Percentiles rank a stretch among this genome's conserved stretches.
These are phyloP conservation scores for Rhodotorula mucilaginosa DNA, from an alignment of 1,284 basidiomycete genomes.

Conservation along the genomic window DNA sequence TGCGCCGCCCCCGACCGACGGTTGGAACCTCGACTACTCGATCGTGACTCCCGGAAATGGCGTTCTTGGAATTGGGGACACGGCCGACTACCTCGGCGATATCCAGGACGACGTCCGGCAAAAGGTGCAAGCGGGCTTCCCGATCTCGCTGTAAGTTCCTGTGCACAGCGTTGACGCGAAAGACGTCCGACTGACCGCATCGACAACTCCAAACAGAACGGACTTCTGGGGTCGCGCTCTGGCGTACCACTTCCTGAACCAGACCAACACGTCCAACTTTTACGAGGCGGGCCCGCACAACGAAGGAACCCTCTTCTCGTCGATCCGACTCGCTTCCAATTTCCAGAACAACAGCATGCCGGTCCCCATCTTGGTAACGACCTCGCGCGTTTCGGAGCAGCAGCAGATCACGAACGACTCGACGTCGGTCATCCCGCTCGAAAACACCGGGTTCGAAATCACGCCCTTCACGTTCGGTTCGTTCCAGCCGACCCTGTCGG, in stretches of 20 bases:
- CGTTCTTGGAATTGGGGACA: constrained; percentile 25
- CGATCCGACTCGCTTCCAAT: constrained; percentile 33
- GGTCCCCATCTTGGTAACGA: constrained; percentile 40
- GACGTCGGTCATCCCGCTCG: constrained; percentile 33
- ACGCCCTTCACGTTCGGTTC: constrained; percentile 66
- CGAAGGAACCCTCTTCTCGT: constrained; percentile 33
- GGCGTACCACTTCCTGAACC: constrained; percentile 41
- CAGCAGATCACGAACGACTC: constrained; percentile 17
- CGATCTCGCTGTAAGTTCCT: constrained; percentile 28
- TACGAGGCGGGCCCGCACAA: constrained; percentile 22
- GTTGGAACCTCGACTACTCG: constrained; percentile 30
- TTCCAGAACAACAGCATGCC: constrained; percentile 40
- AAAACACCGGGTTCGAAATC: constrained; percentile 50
- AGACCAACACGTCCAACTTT: constrained; percentile 39
- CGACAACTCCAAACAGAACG: background rate
- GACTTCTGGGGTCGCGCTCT: constrained; percentile 33
- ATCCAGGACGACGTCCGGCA: constrained; percentile 31
- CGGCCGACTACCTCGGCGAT: constrained; percentile 27
- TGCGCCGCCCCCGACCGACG: constrained; percentile 7
- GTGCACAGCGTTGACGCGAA: too few species aligned
- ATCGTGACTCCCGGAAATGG: constrained; percentile 31
- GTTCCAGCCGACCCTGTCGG: constrained; percentile 63
- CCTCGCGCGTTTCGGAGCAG: constrained; percentile 16
- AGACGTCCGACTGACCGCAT: too few species aligned
- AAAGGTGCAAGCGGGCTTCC: constrained; percentile 41